A percentile compares a stretch with the other conserved stretches of the same genome.
Evolutionary conservation across 2,329 filamentous ascomycete genomes (phyloP).

Genomic region (Fusarium fracticaudum): DNA sequence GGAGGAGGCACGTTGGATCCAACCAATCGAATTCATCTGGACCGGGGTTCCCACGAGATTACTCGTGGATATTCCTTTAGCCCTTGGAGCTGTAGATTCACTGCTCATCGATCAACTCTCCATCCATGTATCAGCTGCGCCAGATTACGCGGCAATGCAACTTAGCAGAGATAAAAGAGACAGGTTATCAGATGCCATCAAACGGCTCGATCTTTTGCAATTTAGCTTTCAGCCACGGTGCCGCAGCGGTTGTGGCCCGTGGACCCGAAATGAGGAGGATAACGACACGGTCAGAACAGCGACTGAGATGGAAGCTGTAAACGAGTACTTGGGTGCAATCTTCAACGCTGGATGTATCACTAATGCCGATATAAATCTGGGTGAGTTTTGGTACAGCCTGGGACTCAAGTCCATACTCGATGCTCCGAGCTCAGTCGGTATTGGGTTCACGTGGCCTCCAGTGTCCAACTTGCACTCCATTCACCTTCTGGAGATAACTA

Average conservation of each 20-base stretch:
- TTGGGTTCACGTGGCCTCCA: not conserved
- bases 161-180: accelerated
- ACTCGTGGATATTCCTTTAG: not conserved
- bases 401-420: not conserved
- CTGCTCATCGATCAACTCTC: not conserved
- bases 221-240: not conserved
- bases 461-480: not conserved
- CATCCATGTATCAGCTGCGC: not conserved
- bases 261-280: not conserved
- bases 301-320: not conserved
- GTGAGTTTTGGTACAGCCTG: not conserved
- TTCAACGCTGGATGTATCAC: not conserved
- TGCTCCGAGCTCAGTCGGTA: not conserved
- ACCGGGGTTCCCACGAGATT: not conserved
- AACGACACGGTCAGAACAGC: not conserved
- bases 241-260: not conserved
- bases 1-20: not conserved
- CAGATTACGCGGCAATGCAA: not conserved
- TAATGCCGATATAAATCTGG: not conserved
- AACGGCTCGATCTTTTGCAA: accelerated
- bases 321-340: not conserved
- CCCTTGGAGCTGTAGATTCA: not conserved
- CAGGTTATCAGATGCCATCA: not conserved
- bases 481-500: accelerated
- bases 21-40: not conserved